A percentile compares a stretch with the other conserved stretches of the same genome.
phyloP scores from a whole-genome alignment of 345 rosid genomes.

The Eutrema heterophyllum region DNA sequence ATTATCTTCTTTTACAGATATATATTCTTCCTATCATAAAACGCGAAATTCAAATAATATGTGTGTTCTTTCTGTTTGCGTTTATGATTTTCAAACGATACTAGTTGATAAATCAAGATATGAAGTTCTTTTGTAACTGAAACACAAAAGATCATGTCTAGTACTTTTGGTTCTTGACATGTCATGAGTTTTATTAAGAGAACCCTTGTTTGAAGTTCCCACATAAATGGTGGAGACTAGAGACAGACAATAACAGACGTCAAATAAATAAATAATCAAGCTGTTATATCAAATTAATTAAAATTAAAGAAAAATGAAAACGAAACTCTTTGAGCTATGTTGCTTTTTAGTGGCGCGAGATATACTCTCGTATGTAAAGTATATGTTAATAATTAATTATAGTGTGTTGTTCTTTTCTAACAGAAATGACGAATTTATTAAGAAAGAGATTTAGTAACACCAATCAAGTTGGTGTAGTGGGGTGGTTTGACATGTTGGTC shows the following conservation, averaged over 20 bases:
- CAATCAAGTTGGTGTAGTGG: too few species aligned
- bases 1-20: not conserved
- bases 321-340: not conserved
- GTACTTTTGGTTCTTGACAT: not conserved
- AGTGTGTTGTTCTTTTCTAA: not conserved
- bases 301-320: not conserved
- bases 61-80: not conserved
- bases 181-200: not conserved
- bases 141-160: not conserved
- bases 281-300: not conserved
- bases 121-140: not conserved
- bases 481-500: too few species aligned
- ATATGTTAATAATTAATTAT: not conserved
- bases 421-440: not conserved
- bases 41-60: not conserved
- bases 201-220: not conserved
- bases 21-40: not conserved
- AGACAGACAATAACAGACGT: not conserved
- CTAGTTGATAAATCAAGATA: not conserved
- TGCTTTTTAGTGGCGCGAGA: slow-evolving; percentile 32
- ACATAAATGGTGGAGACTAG: not conserved
- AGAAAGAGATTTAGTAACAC: not conserved
- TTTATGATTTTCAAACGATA: not conserved
- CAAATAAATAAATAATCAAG: not conserved
- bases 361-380: slow-evolving; percentile 12